Evolutionary conservation across 371 early-diverging fungal genomes (phyloP).

Genomic region (Mortierella sp.): DNA sequence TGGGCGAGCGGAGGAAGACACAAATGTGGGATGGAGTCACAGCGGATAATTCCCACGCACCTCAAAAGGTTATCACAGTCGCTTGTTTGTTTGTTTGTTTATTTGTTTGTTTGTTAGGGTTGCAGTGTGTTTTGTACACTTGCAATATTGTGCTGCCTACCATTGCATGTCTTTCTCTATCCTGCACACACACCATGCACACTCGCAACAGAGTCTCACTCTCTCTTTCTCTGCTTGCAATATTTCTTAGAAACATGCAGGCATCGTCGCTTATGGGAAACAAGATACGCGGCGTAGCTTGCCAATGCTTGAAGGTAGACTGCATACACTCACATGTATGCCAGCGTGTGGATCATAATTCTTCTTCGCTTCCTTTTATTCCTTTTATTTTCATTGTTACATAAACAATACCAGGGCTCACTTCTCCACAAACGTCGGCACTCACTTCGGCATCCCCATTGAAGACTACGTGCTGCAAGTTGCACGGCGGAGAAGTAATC

Average conservation of each 20-base stretch:
- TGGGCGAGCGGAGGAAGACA: no score
- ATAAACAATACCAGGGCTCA: not conserved
- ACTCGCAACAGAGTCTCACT: not conserved
- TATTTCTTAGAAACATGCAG: not conserved
- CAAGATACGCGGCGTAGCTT: not conserved
- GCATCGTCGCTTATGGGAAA: not conserved
- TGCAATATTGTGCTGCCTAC: no score
- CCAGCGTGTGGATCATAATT: not conserved
- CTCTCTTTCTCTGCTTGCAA: not conserved
- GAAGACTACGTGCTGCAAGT: not conserved
- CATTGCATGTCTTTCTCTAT: not conserved
- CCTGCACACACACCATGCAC: no score
- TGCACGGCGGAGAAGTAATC: not conserved
- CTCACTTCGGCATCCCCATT: not conserved
- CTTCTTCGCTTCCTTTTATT: not conserved
- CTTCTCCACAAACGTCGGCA: conserved; percentile 4
- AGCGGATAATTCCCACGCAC: conserved; percentile 6
- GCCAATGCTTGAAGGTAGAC: not conserved
- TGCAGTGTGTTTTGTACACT: no score
- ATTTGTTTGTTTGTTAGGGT: no score
- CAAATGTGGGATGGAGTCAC: no score
- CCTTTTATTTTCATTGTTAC: not conserved
- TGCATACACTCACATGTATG: not conserved
- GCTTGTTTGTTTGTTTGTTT: not conserved
- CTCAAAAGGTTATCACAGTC: conserved; percentile 1